Evolutionary conservation across 2,329 filamentous ascomycete genomes (phyloP).

Genomic region (Ambrosiella beaveri): DNA sequence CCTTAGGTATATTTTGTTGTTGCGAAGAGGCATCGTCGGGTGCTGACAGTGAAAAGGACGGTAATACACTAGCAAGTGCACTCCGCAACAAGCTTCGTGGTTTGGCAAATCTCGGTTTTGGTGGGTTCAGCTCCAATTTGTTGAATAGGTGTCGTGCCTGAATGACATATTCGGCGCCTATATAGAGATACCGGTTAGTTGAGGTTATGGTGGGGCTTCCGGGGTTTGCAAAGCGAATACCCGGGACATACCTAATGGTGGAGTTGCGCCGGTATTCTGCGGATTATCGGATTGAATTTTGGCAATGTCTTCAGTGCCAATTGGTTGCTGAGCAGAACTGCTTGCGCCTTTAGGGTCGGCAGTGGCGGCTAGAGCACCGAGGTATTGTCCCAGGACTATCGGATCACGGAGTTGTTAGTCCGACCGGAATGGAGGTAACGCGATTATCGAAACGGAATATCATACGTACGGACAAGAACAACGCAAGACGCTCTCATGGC

Average conservation of each 20-base stretch:
- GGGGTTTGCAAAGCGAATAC: too few species aligned
- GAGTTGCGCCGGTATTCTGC: not conserved
- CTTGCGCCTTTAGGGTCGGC: not conserved
- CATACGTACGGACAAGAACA: not conserved
- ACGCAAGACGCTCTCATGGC: not conserved
- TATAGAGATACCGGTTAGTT: not conserved
- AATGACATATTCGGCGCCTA: slow-evolving; percentile 9
- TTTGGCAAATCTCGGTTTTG: not conserved
- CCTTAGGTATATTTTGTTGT: not conserved
- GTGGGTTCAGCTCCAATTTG: slow-evolving; percentile 8
- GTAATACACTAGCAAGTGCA: slow-evolving; percentile 2
- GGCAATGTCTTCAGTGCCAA: not conserved
- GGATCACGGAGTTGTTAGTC: not conserved
- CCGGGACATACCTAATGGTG: not conserved
- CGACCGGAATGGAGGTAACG: not conserved
- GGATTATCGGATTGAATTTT: not conserved
- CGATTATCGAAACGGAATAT: not conserved
- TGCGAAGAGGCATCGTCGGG: slow-evolving; percentile 1
- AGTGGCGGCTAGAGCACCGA: not conserved
- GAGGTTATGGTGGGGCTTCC: not conserved
- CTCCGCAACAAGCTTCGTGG: slow-evolving; percentile 3
- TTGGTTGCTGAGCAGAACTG: not conserved
- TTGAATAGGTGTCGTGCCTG: slow-evolving; percentile 10
- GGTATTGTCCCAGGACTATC: not conserved
- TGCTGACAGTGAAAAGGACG: slow-evolving; percentile 10